phyloP scores from a whole-genome alignment of 2,329 filamentous ascomycete genomes.

The Pestalotiopsis sp. region DNA sequence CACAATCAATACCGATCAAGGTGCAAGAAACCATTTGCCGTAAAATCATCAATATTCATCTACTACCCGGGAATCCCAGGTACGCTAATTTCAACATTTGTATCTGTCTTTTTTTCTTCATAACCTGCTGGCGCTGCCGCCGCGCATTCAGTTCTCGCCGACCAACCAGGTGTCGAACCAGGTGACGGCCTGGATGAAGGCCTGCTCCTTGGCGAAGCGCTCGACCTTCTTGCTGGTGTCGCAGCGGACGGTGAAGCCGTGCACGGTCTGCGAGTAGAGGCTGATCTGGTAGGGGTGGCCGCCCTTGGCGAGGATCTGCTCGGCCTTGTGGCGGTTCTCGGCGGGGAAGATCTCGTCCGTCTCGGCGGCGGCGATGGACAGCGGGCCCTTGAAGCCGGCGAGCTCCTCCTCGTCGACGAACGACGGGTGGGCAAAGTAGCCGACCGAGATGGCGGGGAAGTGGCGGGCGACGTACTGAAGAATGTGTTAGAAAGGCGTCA shows the following conservation, averaged over 20 bases:
- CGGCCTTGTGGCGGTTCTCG: slow-evolving; percentile 65
- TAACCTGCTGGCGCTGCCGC: background rate
- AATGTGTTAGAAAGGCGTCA: background rate
- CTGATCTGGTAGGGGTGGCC: slow-evolving; percentile 74
- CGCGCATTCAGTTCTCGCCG: slow-evolving; percentile 2
- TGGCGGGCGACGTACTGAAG: slow-evolving; percentile 70
- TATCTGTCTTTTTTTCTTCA: background rate
- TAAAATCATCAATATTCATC: slow-evolving; percentile 2
- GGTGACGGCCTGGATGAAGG: slow-evolving; percentile 74
- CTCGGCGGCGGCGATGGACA: slow-evolving; percentile 69
- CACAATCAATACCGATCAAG: background rate
- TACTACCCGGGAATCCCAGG: background rate
- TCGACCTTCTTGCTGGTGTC: slow-evolving; percentile 60
- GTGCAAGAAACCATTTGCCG: background rate
- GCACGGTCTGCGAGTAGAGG: slow-evolving; percentile 70
- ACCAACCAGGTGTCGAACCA: slow-evolving; percentile 66
- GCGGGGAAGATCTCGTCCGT: slow-evolving; percentile 67
- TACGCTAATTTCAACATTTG: background rate
- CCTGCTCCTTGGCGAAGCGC: slow-evolving; percentile 78
- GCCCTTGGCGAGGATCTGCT: slow-evolving; percentile 61
- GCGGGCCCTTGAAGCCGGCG: slow-evolving; percentile 63
- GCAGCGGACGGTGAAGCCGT: slow-evolving; percentile 75
- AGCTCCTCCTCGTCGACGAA: slow-evolving; percentile 73
- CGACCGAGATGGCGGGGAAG: slow-evolving; percentile 68
- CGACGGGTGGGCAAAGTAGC: slow-evolving; percentile 76